A percentile compares a stretch with the other conserved stretches of the same genome.
phyloP scores from a whole-genome alignment of 2,329 filamentous ascomycete genomes.

The Fusarium sterilihyphosum region DNA sequence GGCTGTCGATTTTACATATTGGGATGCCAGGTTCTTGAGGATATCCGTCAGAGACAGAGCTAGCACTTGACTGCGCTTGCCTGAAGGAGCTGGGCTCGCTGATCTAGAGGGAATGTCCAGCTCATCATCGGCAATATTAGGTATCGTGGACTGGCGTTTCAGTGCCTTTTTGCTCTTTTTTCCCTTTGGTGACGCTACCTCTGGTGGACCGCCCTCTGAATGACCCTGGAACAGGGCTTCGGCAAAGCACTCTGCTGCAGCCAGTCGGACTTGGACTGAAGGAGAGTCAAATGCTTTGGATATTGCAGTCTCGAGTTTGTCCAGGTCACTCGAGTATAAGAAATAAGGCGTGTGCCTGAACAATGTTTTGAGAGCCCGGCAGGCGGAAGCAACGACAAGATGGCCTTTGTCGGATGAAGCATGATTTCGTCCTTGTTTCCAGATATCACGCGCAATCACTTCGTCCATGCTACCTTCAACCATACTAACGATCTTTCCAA shows the following conservation, averaged over 20 bases:
- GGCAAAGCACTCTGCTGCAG: constrained; percentile 86
- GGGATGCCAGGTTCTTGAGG: constrained; percentile 78
- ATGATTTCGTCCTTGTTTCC: constrained; percentile 87
- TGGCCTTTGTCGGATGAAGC: constrained; percentile 83
- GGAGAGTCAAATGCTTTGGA: constrained; percentile 89
- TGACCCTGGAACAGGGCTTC: constrained; percentile 85
- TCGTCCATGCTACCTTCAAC: constrained; percentile 85
- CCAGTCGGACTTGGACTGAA: constrained; percentile 79
- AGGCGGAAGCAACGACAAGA: constrained; percentile 81
- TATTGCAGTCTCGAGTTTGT: constrained; percentile 81
- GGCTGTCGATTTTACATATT: constrained; percentile 82
- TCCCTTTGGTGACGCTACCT: constrained; percentile 65
- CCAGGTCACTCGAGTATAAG: constrained; percentile 88
- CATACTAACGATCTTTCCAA: constrained; percentile 81
- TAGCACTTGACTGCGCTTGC: constrained; percentile 77
- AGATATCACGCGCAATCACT: constrained; percentile 84
- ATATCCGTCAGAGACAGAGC: constrained; percentile 81
- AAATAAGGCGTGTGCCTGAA: constrained; percentile 81
- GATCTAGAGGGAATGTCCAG: constrained; percentile 75
- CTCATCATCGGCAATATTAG: constrained; percentile 73
- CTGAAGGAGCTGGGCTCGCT: constrained; percentile 75
- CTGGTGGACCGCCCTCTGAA: constrained; percentile 57
- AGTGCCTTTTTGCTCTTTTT: constrained; percentile 73
- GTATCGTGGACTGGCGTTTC: constrained; percentile 69
- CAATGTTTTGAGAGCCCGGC: constrained; percentile 80